Conservation (phyloP, 2,329 filamentous ascomycete genomes). For the Lecanicillium sp. region DNA sequence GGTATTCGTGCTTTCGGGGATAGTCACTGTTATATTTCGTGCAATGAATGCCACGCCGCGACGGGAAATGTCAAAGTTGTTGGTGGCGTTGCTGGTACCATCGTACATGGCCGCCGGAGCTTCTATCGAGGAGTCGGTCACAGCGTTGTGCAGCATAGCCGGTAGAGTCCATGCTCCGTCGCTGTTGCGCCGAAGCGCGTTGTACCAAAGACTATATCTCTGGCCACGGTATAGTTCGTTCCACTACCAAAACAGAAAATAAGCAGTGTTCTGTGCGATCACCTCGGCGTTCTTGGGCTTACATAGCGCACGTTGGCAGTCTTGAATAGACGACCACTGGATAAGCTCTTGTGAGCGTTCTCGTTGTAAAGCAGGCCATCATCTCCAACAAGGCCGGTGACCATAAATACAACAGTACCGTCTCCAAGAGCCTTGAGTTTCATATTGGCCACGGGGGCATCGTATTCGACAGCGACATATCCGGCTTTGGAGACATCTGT, state of each 20-base stretch:
- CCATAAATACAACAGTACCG: constrained; percentile 26
- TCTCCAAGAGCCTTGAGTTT: constrained; percentile 25
- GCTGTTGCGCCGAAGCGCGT: constrained; percentile 17
- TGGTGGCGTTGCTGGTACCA: constrained; percentile 10
- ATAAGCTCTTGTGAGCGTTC: constrained; percentile 14
- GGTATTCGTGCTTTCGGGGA: constrained; percentile 10
- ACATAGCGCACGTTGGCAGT: constrained; percentile 24
- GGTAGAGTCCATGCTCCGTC: constrained; percentile 22
- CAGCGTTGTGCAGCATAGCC: constrained; percentile 22
- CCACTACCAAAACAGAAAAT: too few species aligned
- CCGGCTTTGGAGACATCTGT: constrained; percentile 13
- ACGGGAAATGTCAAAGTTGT: constrained; percentile 24
- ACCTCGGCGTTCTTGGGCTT: too few species aligned
- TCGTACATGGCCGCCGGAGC: constrained; percentile 20
- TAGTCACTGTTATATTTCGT: constrained; percentile 10
- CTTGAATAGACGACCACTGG: constrained; percentile 26
- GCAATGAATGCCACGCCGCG: constrained; percentile 27
- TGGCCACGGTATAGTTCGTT: constrained; percentile 21
- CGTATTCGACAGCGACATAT: constrained; percentile 21
- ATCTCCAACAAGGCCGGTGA: constrained; percentile 22
- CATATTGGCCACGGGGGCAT: constrained; percentile 23
- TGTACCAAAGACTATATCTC: constrained; percentile 31
- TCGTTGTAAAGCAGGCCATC: constrained; percentile 26
- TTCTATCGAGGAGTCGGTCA: constrained; percentile 23
- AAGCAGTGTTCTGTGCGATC: too few species aligned